Base-by-base conservation (phyloP, 331 rosid genomes). In the Acacia concinna region DNA sequence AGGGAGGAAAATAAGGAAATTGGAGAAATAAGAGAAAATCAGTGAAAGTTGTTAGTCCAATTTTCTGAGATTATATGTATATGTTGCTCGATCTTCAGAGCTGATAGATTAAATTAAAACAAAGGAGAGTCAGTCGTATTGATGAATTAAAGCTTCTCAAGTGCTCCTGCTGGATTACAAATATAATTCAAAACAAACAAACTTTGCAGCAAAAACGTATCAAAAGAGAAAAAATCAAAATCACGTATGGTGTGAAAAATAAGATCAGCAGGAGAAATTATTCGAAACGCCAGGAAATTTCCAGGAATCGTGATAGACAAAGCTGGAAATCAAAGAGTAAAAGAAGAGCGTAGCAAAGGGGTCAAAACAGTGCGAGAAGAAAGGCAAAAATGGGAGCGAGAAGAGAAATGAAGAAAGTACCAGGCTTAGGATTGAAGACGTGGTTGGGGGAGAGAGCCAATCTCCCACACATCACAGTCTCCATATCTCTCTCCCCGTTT, bases 401-500 rank as follows among this genome's bases (percentile, higher is more conserved):
- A 51, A 23, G 46, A 0, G 28, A 40, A 64, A 74, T 7, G 28
- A 71, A 67, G 20, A 69, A 49, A 31, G 34, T 41, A 88, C 97
- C 94, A 54, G 94, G 82, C 54, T 75, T 86, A 9, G 84, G 84
- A 71, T 74, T 81, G 88, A 91, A 87, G 86, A 89, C 81, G 23
- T 82, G 85, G 83, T 81, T 88, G 65, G 93, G 89, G 14, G 97
- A 93, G 87, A 89, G 86, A 77, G 86, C 35, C 8, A 93, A 41
- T 81, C 90, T 88, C 83, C 93, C 89, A 21, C 83, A 85, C 37
- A 89, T 85, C 60, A 91, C 91, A 84, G 83, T 89, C 86, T 91
- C 89, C 97, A 93, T 93, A 78, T 62, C 74, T 32, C 66, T 34
- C 75, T 17, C 75, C 71, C 73, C n/a, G n/a, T 28, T 15, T 54